phyloP scores from a whole-genome alignment of 2,329 filamentous ascomycete genomes.

The Paecilomyces sp. region DNA sequence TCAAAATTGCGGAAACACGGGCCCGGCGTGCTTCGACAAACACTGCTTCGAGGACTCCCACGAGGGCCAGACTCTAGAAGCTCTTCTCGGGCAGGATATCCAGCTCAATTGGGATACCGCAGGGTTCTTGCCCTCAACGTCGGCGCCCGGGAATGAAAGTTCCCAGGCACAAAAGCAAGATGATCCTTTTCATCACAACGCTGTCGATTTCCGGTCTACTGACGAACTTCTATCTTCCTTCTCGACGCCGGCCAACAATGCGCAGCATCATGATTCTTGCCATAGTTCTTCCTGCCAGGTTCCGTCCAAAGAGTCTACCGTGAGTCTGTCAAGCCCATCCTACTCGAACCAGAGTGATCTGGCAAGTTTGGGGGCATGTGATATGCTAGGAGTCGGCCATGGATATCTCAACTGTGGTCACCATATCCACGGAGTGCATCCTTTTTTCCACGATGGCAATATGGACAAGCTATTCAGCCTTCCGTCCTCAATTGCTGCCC shows the following conservation, averaged over 20 bases:
- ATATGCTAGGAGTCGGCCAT: slow-evolving; percentile 28
- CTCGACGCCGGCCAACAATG: slow-evolving; percentile 1
- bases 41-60: slow-evolving; percentile 24
- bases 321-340: slow-evolving; percentile 13
- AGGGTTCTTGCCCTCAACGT: slow-evolving; percentile 16
- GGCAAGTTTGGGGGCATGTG: slow-evolving; percentile 25
- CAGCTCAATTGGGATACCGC: slow-evolving; percentile 22
- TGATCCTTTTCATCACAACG: slow-evolving; percentile 8
- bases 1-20: slow-evolving; percentile 20
- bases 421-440: slow-evolving; percentile 1
- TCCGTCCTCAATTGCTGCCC: slow-evolving; percentile 13
- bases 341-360: slow-evolving; percentile 21
- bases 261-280: not conserved
- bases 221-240: not conserved
- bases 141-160: slow-evolving; percentile 10
- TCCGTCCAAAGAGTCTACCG: slow-evolving; percentile 21
- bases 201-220: not conserved
- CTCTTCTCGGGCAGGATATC: slow-evolving; percentile 24
- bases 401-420: slow-evolving; percentile 13
- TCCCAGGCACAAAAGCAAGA: slow-evolving; percentile 14
- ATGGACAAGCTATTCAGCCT: slow-evolving; percentile 17
- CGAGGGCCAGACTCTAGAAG: slow-evolving; percentile 21
- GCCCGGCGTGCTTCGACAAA: slow-evolving; percentile 31
- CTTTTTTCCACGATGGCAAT: slow-evolving; percentile 2
- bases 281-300: slow-evolving; percentile 6